phyloP scores from a whole-genome alignment of 2,329 filamentous ascomycete species.

The Claviceps sp. region DNA sequence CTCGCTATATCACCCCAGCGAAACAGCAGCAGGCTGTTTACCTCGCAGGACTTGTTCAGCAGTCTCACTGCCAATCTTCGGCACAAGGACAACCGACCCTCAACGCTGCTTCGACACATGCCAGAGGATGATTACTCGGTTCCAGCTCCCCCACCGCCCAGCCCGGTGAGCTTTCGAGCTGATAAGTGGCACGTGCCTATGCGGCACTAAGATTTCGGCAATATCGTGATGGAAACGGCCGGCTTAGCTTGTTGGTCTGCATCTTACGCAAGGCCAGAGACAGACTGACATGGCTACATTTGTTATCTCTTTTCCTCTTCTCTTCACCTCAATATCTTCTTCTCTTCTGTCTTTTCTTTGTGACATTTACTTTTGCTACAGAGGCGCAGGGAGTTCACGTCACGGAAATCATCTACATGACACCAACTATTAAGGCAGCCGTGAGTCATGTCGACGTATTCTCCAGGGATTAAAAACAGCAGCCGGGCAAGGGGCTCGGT shows the following conservation, averaged over 20 bases:
- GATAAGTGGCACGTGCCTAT: constrained; percentile 19
- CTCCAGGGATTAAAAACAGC: not conserved
- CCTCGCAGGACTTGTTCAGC: constrained; percentile 36
- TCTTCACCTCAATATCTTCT: not conserved
- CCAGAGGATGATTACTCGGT: constrained; percentile 48
- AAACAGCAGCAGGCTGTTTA: constrained; percentile 28
- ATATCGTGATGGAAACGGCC: not conserved
- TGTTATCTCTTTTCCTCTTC: not conserved
- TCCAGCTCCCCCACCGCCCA: constrained; percentile 51
- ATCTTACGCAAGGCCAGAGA: not conserved
- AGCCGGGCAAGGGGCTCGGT: not conserved
- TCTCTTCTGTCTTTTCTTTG: not conserved
- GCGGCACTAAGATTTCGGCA: not conserved
- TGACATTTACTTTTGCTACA: not conserved
- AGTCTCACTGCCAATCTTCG: constrained; percentile 39
- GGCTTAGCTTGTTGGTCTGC: not conserved
- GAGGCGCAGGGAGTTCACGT: not conserved
- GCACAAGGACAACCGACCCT: constrained; percentile 26
- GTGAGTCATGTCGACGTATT: too few relatives aligned
- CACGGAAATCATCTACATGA: not conserved
- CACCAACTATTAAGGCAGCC: not conserved
- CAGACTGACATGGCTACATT: not conserved
- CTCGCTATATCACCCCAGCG: constrained; percentile 34
- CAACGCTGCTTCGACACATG: constrained; percentile 36
- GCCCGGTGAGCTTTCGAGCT: constrained; percentile 46